Evolutionary conservation across 1,139 yeast genomes (phyloP), one percentile per base, ranked within the genome.

Genomic region (Lodderomyces metapsilosis): DNA sequence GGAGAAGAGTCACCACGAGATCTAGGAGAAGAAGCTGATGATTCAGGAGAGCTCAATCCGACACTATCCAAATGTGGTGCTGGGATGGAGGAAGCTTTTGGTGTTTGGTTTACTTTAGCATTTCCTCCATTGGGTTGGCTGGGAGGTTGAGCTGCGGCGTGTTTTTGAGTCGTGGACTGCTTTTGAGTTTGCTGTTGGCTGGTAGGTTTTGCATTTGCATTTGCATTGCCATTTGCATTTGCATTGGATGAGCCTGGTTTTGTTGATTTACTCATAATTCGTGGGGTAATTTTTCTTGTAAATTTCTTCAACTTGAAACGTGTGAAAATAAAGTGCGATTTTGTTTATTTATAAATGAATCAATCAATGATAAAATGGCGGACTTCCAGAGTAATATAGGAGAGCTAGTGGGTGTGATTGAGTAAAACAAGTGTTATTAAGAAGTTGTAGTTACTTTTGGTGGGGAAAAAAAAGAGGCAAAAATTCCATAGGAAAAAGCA

Each of bases 21-120:
- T 21, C 15, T 21, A 9, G 36, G 36, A 4, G 36, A 25, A 18
- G 39, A 11, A 18, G 37, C 24, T 11, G 32, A 10, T 9, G 36
- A 28, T 28, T 28, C 32, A 4, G 32, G 32, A 6, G 32, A 28
- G 11, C 32, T 28, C 9, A 28, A 28, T 3, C 32, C 43, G 12
- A 41, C 43, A 9, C 36, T 39, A 18, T 38, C 39, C 27, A 41
- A 41, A 25, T 34, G 34, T n/a, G 44, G 44, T 4, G 41, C 25
- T 4, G 34, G 17, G 9, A 41, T 41, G 15, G 21, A 28, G 5
- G 33, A 32, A 13, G 39, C 15, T n/a, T 33, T n/a, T 4, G 36
- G 28, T 31, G 37, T 38, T 7, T 15, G 21, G 15, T 35, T 25
- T 9, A 24, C 11, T 18, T 16, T 24, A n/a, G 15, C 13, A 25